Percentiles rank a stretch among this genome's conserved stretches.
phyloP scores from a whole-genome alignment of 257 asterid genomes.

The Plantago ovata region DNA sequence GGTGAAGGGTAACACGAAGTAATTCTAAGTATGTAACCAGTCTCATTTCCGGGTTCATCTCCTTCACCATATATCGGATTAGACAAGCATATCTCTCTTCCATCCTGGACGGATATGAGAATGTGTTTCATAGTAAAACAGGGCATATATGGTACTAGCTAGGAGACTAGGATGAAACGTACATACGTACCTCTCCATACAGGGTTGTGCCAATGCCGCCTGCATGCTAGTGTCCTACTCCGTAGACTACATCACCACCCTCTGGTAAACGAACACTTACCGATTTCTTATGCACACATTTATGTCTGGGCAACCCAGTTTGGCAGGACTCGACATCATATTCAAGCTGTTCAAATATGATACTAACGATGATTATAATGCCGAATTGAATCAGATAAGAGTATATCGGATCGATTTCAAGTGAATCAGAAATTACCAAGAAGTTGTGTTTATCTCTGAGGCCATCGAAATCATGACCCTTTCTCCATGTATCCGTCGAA shows the following conservation, averaged over 20 bases:
- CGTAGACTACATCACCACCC: conserved; percentile 67
- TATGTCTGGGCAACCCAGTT: conserved; percentile 22
- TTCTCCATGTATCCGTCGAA: conserved; percentile 56
- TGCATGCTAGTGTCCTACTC: conserved; percentile 69
- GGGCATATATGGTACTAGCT: no score
- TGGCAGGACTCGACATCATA: conserved; percentile 50
- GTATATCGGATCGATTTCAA: not conserved
- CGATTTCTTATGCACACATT: conserved; percentile 36
- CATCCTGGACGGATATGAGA: conserved; percentile 57
- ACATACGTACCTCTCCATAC: conserved; percentile 79
- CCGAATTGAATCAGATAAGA: not conserved
- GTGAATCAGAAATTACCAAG: conserved; percentile 29
- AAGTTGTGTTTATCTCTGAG: conserved; percentile 31
- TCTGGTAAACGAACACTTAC: conserved; percentile 34
- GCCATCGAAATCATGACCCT: conserved; percentile 30
- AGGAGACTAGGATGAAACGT: not conserved
- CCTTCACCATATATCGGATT: conserved; percentile 68
- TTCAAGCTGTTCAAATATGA: conserved; percentile 18
- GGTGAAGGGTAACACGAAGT: conserved; percentile 82
- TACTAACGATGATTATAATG: not conserved
- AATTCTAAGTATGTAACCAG: conserved; percentile 88
- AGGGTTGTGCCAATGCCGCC: conserved; percentile 56
- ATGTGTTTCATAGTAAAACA: no score
- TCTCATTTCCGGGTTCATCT: conserved; percentile 72
- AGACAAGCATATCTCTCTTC: conserved; percentile 69